These are phyloP conservation scores for Boehmeria nivea DNA, from an alignment of 306 rosid genomes.

Conservation along the genomic window DNA sequence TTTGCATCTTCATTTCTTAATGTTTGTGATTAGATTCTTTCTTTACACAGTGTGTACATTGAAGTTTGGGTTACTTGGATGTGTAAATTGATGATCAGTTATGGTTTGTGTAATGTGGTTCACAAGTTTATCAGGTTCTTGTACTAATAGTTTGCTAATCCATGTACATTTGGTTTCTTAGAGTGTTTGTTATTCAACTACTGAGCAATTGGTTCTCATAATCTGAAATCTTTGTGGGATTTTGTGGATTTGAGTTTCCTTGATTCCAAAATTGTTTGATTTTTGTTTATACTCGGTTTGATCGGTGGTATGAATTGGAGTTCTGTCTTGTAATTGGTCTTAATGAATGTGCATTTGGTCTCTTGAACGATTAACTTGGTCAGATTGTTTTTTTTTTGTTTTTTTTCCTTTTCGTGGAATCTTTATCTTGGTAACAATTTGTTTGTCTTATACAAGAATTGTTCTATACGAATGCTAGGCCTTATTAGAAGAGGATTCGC, in stretches of 20 bases:
- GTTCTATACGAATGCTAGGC: too few species aligned
- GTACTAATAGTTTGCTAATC: too few species aligned
- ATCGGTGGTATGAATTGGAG: not conserved
- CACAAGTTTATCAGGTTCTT: too few species aligned
- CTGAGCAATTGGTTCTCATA: too few species aligned
- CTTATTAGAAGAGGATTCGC: too few species aligned
- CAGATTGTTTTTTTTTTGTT: not conserved
- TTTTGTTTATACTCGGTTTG: not conserved
- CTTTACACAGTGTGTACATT: not conserved
- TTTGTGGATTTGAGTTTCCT: not conserved
- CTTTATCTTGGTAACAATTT: too few species aligned
- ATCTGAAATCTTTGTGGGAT: not conserved
- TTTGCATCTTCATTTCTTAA: too few species aligned
- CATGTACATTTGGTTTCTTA: too few species aligned
- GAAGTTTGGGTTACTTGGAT: conserved; percentile 4
- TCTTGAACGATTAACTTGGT: not conserved
- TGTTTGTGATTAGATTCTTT: conserved; percentile 1
- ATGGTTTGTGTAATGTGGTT: not conserved
- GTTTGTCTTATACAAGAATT: too few species aligned
- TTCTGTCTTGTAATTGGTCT: not conserved
- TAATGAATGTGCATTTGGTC: not conserved
- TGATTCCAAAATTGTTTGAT: not conserved
- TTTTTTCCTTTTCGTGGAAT: too few species aligned
- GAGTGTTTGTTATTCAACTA: too few species aligned
- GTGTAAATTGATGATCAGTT: not conserved